A percentile compares a stretch with the other conserved stretches of the same genome.
These are phyloP conservation scores for Tolypocladium ovalisporum DNA, from an alignment of 2,329 filamentous ascomycete species.

Conservation along the genomic window DNA sequence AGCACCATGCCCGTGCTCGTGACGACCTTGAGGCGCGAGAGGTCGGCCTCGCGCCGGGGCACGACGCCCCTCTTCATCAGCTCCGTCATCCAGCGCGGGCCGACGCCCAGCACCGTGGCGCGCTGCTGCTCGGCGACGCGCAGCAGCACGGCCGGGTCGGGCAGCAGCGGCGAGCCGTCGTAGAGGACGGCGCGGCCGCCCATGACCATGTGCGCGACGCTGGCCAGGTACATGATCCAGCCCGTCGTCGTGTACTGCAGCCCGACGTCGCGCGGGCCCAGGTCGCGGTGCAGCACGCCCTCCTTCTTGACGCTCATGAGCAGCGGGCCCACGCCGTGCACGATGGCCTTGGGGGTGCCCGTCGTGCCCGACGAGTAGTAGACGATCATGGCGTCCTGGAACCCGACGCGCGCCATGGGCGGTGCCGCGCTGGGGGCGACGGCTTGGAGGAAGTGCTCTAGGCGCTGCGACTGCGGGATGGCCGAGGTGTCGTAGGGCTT, in stretches of 20 bases:
- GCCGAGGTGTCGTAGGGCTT: constrained; percentile 45
- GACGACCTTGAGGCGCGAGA: constrained; percentile 50
- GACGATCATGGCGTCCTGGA: constrained; percentile 66
- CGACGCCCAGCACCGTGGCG: constrained; percentile 65
- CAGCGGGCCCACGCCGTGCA: constrained; percentile 61
- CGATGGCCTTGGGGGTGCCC: constrained; percentile 75
- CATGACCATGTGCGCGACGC: constrained; percentile 44
- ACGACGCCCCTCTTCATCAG: constrained; percentile 52
- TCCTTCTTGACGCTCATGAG: constrained; percentile 51
- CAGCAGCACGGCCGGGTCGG: constrained; percentile 53
- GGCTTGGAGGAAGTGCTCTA: constrained; percentile 31
- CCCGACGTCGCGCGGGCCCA: constrained; percentile 26
- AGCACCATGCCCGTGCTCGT: constrained; percentile 75
- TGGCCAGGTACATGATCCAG: constrained; percentile 80
- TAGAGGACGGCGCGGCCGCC: constrained; percentile 61
- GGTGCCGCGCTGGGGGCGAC: constrained; percentile 22
- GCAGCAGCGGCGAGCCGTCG: constrained; percentile 71
- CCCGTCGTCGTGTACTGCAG: constrained; percentile 58
- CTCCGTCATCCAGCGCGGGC: constrained; percentile 67
- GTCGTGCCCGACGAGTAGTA: constrained; percentile 77
- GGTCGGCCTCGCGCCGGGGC: constrained; percentile 51
- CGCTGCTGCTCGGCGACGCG: constrained; percentile 49
- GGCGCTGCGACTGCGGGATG: constrained; percentile 36
- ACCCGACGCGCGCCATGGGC: constrained; percentile 50
- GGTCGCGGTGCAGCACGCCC: constrained; percentile 35